Evolutionary conservation across 106 monocot species (phyloP), one percentile per base, ranked within the genome.

Genomic region (Dioscorea zingiberensis): DNA sequence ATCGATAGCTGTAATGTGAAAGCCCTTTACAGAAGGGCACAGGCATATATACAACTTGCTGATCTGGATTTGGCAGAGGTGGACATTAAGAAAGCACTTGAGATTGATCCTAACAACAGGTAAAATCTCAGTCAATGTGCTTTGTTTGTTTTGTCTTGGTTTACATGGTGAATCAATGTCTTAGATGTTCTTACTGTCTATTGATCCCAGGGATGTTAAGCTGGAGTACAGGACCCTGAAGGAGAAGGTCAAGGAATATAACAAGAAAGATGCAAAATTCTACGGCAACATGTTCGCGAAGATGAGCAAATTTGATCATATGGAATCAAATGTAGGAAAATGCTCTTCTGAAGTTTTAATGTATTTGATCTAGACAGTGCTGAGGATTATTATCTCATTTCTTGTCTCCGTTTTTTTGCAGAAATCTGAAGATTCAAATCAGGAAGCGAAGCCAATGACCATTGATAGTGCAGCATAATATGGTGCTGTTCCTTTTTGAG

Each of bases 71-170:
- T 93, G 75, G 88, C 93, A 13, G 93, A 93, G 73, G 17, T 76
- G 54, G 88, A 93, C 64, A 81, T 91, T 18, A 91, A 91, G 81
- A 91, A 81, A 49, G 86, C 91, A 16, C 81, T 91, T 16, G 91
- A 91, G 54, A 91, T 91, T 30, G 87, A 91, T 48, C 91, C 91
- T 19, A 69, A 87, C 55, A 92, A 92, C 66, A 82, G 84, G 92
- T 80, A 64, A 46, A 18, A 5, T 59, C 13, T 62, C 27, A 13
- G 3, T 51, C 15, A 51, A 18, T 51, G 51, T 18, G n/a, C 14
- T 18, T 51, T 18, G 13, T 18, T 18, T 13, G 19, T 15, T 51
- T 38, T 38, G 38, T 38, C n/a, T 38, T 38, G 38, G 38, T 38
- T 38, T 38, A 38, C 1, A 38, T 8, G 1, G 4, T 38, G 10